Evolutionary conservation across 352 stramenopile genomes (phyloP).

Genomic region (Pythium aphanidermatum): DNA sequence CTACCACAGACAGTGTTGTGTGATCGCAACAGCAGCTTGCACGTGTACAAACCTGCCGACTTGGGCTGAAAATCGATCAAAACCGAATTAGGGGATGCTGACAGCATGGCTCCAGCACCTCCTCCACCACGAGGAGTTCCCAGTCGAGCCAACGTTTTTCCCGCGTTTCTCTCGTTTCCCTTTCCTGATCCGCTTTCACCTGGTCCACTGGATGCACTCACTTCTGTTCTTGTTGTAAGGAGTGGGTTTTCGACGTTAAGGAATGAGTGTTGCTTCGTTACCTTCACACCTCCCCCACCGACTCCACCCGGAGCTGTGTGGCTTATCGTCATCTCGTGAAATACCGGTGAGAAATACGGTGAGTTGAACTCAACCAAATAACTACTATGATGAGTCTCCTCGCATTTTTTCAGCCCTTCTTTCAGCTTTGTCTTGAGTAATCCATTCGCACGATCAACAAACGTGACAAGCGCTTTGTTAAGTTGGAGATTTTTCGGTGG

Average conservation of each 20-base stretch:
- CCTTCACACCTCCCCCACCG: background rate
- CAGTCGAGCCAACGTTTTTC: conserved; percentile 42
- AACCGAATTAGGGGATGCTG: conserved; percentile 36
- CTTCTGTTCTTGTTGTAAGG: conserved; percentile 12
- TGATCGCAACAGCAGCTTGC: conserved; percentile 60
- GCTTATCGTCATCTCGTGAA: conserved; percentile 47
- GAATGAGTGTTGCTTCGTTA: conserved; percentile 7
- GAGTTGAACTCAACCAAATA: conserved; percentile 85
- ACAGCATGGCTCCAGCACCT: conserved; percentile 12
- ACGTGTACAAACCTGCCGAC: conserved; percentile 57
- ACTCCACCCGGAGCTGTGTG: background rate
- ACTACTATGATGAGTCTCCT: conserved; percentile 53
- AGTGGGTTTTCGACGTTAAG: background rate
- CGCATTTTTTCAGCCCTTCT: conserved; percentile 69
- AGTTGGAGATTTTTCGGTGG: conserved; percentile 77
- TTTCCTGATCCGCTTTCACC: conserved; percentile 4
- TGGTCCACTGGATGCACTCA: background rate
- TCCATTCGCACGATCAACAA: conserved; percentile 65
- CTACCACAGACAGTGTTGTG: conserved; percentile 54
- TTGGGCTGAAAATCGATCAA: conserved; percentile 75
- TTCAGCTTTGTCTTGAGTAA: conserved; percentile 71
- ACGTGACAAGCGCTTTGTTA: conserved; percentile 51
- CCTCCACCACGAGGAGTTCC: conserved; percentile 33
- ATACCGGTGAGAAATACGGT: conserved; percentile 71
- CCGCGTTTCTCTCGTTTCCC: conserved; percentile 18